These are phyloP conservation scores for Pseudomonodictys pantanalensis DNA, from an alignment of 495 filamentous ascomycete species.

Conservation along the genomic window DNA sequence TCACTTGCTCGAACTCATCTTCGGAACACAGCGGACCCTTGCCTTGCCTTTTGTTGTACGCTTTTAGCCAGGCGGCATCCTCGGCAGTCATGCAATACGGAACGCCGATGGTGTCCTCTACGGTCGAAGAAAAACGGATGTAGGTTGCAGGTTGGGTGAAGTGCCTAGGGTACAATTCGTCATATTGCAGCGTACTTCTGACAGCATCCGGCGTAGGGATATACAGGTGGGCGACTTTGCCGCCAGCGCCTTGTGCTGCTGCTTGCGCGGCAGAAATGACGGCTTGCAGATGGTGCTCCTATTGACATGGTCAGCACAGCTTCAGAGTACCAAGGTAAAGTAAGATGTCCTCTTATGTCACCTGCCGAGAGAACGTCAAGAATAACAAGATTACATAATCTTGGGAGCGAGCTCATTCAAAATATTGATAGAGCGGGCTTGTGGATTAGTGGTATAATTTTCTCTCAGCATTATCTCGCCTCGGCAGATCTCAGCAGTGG, in stretches of 20 bases:
- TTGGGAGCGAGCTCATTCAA: neutral
- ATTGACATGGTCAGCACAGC: constrained; percentile 24
- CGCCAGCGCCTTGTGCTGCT: constrained; percentile 52
- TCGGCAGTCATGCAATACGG: constrained; percentile 91
- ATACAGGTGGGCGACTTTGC: constrained; percentile 67
- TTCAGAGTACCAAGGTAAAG: too few species aligned
- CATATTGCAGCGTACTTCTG: constrained; percentile 73
- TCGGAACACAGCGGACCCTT: constrained; percentile 68
- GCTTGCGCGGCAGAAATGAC: constrained; percentile 75
- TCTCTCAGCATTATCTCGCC: too few species aligned
- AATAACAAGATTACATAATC: neutral
- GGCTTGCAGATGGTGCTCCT: constrained; percentile 98
- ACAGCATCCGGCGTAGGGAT: constrained; percentile 87
- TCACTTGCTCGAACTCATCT: constrained; percentile 87
- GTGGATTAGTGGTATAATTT: too few species aligned
- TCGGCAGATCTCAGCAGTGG: too few species aligned
- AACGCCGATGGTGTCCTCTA: constrained; percentile 85
- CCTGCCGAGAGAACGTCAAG: neutral
- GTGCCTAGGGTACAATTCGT: constrained; percentile 72
- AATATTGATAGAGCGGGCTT: too few species aligned
- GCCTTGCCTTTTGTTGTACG: constrained; percentile 73
- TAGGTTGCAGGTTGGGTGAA: constrained; percentile 87
- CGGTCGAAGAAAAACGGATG: constrained; percentile 96
- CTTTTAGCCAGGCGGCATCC: constrained; percentile 79
- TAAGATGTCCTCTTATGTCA: too few species aligned